Conservation (phyloP, 257 asterid species). For the Penstemon eatonii region DNA sequence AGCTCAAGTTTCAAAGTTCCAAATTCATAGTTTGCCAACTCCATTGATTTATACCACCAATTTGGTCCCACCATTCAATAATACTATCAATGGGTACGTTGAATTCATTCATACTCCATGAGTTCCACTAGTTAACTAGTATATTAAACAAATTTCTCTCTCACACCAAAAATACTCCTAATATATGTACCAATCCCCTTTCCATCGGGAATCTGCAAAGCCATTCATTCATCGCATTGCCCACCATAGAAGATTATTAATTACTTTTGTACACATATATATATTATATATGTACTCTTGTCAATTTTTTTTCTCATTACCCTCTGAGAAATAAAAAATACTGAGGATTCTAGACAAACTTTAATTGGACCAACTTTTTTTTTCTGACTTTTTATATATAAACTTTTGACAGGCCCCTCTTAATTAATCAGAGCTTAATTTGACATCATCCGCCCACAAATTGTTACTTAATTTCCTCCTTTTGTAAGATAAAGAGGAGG, state of each 20-base stretch:
- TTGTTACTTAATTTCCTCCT: conserved; percentile 67
- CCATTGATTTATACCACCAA: conserved; percentile 32
- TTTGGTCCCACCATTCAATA: conserved; percentile 53
- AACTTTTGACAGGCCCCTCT: conserved; percentile 10
- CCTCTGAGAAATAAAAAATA: conserved; percentile 48
- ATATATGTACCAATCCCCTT: conserved; percentile 60
- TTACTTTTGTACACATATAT: conserved; percentile 32
- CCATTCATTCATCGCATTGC: conserved; percentile 45
- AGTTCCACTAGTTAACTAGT: conserved; percentile 44
- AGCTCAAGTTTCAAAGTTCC: conserved; percentile 36
- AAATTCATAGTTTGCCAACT: conserved; percentile 34
- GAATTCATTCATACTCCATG: conserved; percentile 42
- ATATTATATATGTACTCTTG: conserved; percentile 48
- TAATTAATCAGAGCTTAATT: conserved; percentile 41
- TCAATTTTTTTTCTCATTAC: conserved; percentile 46
- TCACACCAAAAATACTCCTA: conserved; percentile 37
- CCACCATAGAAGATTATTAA: conserved; percentile 35
- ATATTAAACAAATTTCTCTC: conserved; percentile 23
- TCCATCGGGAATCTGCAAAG: conserved; percentile 89
- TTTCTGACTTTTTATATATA: conserved; percentile 6
- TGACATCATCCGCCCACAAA: conserved; percentile 60
- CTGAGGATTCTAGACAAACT: conserved; percentile 54
- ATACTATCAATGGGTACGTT: conserved; percentile 39
- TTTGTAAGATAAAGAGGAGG: conserved; percentile 42
- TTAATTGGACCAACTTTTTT: conserved; percentile 43